Evolutionary conservation across 2,329 filamentous ascomycete species (phyloP).

Genomic region (Claviceps pusilla): DNA sequence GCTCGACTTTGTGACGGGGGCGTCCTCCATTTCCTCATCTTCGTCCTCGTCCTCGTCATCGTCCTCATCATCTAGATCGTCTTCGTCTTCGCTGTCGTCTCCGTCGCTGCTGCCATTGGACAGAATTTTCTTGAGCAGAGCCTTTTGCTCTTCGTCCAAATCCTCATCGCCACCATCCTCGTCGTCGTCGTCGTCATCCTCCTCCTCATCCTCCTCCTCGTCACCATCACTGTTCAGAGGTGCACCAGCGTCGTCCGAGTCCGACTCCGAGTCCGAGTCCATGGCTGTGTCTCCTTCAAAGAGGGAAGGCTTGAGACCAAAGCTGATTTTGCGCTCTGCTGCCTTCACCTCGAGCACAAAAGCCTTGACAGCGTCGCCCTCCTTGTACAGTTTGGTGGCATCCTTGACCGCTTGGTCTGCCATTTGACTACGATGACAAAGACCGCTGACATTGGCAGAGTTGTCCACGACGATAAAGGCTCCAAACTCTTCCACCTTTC

Average conservation of each 20-base stretch:
- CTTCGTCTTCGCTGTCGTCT: slow-evolving; percentile 23
- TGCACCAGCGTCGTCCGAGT: slow-evolving; percentile 32
- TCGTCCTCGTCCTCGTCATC: slow-evolving; percentile 28
- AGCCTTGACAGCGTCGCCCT: slow-evolving; percentile 87
- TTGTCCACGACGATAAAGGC: slow-evolving; percentile 85
- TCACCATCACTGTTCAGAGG: slow-evolving; percentile 33
- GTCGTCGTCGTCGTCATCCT: slow-evolving; percentile 25
- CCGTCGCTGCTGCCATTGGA: slow-evolving; percentile 31
- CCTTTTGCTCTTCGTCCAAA: slow-evolving; percentile 21
- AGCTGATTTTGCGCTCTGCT: slow-evolving; percentile 64
- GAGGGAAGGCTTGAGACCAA: slow-evolving; percentile 86
- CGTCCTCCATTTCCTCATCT: slow-evolving; percentile 26
- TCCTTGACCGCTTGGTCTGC: slow-evolving; percentile 70
- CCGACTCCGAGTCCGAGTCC: slow-evolving; percentile 27
- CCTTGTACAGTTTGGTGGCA: slow-evolving; percentile 76
- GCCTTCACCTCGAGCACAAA: slow-evolving; percentile 66
- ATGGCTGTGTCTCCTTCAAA: slow-evolving; percentile 50
- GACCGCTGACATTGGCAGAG: slow-evolving; percentile 75
- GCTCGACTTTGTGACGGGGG: slow-evolving; percentile 17
- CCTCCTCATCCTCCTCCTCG: slow-evolving; percentile 34
- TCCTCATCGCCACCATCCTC: slow-evolving; percentile 33
- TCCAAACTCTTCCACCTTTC: slow-evolving; percentile 88
- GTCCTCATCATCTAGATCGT: slow-evolving; percentile 11
- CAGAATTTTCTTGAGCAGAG: slow-evolving; percentile 25
- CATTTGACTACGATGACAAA: slow-evolving; percentile 87